Conservation (phyloP, 2,329 filamentous ascomycete species). For the Lachnellula hyalina region DNA sequence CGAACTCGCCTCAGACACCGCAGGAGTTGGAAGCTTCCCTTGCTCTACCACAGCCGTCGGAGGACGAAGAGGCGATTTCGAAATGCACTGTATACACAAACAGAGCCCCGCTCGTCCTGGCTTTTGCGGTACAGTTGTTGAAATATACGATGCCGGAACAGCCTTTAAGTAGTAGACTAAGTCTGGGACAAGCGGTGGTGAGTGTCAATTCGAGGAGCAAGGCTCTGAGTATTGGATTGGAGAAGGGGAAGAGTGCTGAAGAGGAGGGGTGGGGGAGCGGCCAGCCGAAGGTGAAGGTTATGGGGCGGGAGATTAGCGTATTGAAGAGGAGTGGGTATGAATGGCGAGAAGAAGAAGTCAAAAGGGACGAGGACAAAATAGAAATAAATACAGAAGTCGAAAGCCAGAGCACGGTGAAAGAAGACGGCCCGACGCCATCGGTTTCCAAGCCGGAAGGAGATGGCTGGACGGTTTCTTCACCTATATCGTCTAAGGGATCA, state of each 20-base stretch:
- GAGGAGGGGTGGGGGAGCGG: conserved; percentile 66
- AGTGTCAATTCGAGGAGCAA: conserved; percentile 75
- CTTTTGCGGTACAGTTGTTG: conserved; percentile 69
- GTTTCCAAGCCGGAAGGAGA: conserved; percentile 6
- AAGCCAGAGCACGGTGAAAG: background rate
- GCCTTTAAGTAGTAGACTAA: conserved; percentile 75
- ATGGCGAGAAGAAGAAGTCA: conserved; percentile 34
- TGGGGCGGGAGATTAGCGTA: conserved; percentile 69
- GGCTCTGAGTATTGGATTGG: conserved; percentile 68
- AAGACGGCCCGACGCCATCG: conserved; percentile 5
- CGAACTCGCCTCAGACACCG: conserved; percentile 34
- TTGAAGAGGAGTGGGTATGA: conserved; percentile 74
- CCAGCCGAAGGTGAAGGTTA: conserved; percentile 65
- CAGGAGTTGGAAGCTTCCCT: conserved; percentile 60
- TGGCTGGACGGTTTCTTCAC: conserved; percentile 47
- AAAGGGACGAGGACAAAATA: conserved; percentile 2
- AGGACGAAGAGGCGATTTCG: conserved; percentile 55
- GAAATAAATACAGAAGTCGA: conserved; percentile 7
- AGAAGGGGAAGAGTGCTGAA: conserved; percentile 57
- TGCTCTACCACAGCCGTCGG: conserved; percentile 47
- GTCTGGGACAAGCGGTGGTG: conserved; percentile 77
- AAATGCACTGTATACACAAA: conserved; percentile 63
- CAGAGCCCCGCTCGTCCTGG: conserved; percentile 74
- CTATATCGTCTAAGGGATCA: conserved; percentile 47
- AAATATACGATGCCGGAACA: conserved; percentile 82